Evolutionary conservation across 164 flowering plant species (phyloP), one percentile per base, ranked within the genome.

Genomic region (Houttuynia cordata): DNA sequence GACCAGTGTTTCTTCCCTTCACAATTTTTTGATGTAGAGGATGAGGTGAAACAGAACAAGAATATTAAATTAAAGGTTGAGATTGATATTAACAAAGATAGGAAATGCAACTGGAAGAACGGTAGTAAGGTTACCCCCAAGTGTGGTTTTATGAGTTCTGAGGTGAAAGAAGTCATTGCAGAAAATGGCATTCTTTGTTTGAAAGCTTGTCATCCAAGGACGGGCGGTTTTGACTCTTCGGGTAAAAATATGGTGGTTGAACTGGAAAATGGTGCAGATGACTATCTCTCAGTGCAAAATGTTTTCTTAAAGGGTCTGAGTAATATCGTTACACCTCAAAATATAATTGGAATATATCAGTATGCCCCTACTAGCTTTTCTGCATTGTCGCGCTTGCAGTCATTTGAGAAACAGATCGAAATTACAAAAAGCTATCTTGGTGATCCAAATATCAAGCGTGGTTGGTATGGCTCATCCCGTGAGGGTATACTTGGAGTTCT

Each of bases 401-500:
- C 63, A 9, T 72, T 68, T 10, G 51, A 62, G 63, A 62, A 68
- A 55, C 75, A 68, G 47, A 64, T 61, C 7, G 61, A 68, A 45
- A 55, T 68, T 30, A 62, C 56, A 4, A 22, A 62, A 51, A 68
- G 22, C 21, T 54, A 40, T 54, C 75, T 71, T 42, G 75, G 75
- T 24, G 61, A 64, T 50, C 59, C 75, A 59, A 72, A 72, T 68
- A 57, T 72, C 13, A 62, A 50, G 21, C 64, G 37, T 24, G 75
- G 66, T 19, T 72, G 75, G 75, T 56, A 68, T 51, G 66, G 69
- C 25, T 61, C 66, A 40, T 64, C 72, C 0, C 56, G 49, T 50
- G 61, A 64, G 47, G 63, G 61, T 49, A 22, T 68, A 17, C 25
- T 53, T 20, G 67, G 61, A 21, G 24, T 68, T 56, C 59, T 68